phyloP scores from a whole-genome alignment of 352 stramenopile species.

The Phytophthora pisi region DNA sequence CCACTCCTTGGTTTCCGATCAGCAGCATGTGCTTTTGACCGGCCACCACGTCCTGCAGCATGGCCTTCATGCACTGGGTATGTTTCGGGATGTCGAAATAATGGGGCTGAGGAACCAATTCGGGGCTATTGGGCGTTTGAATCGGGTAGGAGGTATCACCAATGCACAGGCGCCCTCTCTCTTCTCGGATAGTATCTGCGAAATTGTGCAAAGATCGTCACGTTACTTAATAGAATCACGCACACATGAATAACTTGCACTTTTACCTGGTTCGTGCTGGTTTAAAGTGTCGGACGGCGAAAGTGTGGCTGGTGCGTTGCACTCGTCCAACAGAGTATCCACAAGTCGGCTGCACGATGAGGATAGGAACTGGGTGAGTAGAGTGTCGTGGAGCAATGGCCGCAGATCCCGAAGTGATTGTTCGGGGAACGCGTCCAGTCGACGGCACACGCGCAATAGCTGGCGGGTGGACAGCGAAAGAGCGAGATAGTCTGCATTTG shows the following conservation, averaged over 20 bases:
- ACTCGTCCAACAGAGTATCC: constrained; percentile 59
- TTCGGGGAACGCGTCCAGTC: constrained; percentile 70
- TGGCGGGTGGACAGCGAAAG: constrained; percentile 73
- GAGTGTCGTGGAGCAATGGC: constrained; percentile 70
- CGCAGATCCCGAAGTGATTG: constrained; percentile 68
- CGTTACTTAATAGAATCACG: not conserved
- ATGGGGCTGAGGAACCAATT: constrained; percentile 88
- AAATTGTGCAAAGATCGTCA: not conserved
- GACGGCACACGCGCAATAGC: constrained; percentile 65
- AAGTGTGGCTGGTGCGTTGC: constrained; percentile 32
- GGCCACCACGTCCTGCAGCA: constrained; percentile 83
- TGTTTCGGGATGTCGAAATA: constrained; percentile 93
- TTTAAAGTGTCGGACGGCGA: not conserved
- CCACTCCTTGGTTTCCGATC: constrained; percentile 95
- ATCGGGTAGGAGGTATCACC: constrained; percentile 70
- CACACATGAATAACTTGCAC: not conserved
- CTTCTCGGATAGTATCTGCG: constrained; percentile 49
- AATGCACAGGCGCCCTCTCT: constrained; percentile 55
- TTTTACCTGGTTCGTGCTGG: constrained; percentile 7
- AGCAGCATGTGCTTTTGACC: constrained; percentile 93
- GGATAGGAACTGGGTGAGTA: constrained; percentile 81
- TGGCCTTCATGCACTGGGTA: constrained; percentile 83
- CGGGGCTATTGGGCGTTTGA: constrained; percentile 50
- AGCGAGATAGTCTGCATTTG: constrained; percentile 52
- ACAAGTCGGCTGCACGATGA: constrained; percentile 54